Base-by-base conservation (phyloP, 2,329 filamentous ascomycete genomes). In the Samsoniella hepiali region DNA sequence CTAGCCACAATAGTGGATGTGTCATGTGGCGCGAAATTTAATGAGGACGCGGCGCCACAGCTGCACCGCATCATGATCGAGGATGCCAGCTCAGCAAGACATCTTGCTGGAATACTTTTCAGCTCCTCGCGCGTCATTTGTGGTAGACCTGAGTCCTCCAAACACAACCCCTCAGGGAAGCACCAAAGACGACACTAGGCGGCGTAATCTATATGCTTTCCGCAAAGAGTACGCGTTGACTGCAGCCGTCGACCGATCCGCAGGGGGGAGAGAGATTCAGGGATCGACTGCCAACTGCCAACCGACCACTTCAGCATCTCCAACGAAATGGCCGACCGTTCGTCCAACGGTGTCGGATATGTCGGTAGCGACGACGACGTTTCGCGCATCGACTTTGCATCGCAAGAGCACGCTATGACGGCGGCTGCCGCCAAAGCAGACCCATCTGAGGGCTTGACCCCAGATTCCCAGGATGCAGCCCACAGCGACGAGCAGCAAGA, bases 311-410 rank as follows among this genome's bases (percentile, higher is more conserved):
- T 13, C 50, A 47, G 22, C 42, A 27, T 31, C 38, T 27, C 6
- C 13, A 42, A 29, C 15, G 22, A n/a, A n/a, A 76, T 77, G 70
- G 72, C 78, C 69, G 83, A 87, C 67, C 73, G 79, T 42, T 83
- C 83, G 11, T 82, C 84, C 58, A 81, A 84, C 68, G 78, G 79
- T 66, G 82, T 87, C 67, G 82, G 84, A 67, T 87, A 87, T 69
- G 82, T 81, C 53, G 78, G 80, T 65, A 73, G 75, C 70, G 82
- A 82, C 64, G 76, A 80, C 1, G 42, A 81, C 31, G 74, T 79
- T 38, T 66, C 71, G 42, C 76, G 75, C 31, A 64, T 73, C 56
- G 81, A 84, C 44, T 63, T 63, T 44, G 32, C 79, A 76, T 67
- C 66, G 74, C 67, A 81, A 76, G 64, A 72, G 69, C 64, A 74